Base-by-base conservation (phyloP, 345 rosid genomes). In the Corchorus olitorius region DNA sequence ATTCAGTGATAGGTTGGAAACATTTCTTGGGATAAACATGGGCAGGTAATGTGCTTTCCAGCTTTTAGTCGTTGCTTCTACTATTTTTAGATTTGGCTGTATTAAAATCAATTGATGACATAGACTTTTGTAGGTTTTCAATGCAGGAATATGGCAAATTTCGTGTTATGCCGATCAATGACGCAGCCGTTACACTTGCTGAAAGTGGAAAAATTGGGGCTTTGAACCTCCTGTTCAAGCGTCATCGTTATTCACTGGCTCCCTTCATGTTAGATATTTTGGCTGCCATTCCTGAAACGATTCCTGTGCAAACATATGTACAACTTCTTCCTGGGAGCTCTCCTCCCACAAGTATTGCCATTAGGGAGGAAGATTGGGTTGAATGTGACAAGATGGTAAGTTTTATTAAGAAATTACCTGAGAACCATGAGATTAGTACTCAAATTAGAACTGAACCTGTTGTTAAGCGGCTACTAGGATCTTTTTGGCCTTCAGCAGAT, bases 351-450 rank as follows among this genome's bases (percentile, higher is more conserved):
- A 88, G 78, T 81, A 83, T 83, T 82, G 87, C 86, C 58, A 81
- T 92, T 81, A 93, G 99, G 84, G 92, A 91, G 85, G 97, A 89
- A 84, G 99, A 96, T 85, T 93, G 99, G 99, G 92, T 96, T 86
- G 99, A 93, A 85, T 89, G 98, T 80, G 94, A 88, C 80, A 88
- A 80, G 83, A 91, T 88, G 97, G 86, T 86, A 34, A 79, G 53
- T 55, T 93, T 81, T 81, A 84, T 93, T n/a, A 87, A 78, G 41
- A 87, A 75, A 56, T 76, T 89, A 78, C 93, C 94, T 14, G 84
- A 81, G 80, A 87, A 81, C 77, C 77, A 78, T 68, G 89, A 88
- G 78, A 83, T 77, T 27, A 79, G 67, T 62, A 65, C 72, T 74
- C 89, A 81, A 78, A 81, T 89, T 77, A 87, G 86, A 84, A 93